A percentile compares a stretch with the other conserved stretches of the same genome.
These are phyloP conservation scores for Botrytis fragariae DNA, from an alignment of 2,329 filamentous ascomycete genomes.

Conservation along the genomic window DNA sequence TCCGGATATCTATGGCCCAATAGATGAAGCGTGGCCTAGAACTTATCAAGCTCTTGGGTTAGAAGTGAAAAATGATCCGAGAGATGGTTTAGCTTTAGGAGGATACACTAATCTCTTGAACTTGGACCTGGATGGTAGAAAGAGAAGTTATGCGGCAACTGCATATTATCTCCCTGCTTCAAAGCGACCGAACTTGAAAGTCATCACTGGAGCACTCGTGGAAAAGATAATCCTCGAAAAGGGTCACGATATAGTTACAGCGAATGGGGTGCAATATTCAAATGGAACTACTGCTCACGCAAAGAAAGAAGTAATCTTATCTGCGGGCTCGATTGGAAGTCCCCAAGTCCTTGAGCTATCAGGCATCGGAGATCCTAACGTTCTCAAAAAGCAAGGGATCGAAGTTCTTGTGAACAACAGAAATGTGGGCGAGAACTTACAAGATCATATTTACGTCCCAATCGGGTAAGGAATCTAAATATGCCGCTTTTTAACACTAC, in stretches of 20 bases:
- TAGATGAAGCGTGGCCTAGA: conserved; percentile 5
- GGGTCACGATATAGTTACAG: neutral
- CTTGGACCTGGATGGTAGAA: conserved; percentile 20
- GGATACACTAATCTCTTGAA: conserved; percentile 48
- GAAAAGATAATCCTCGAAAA: conserved; percentile 54
- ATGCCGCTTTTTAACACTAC: neutral
- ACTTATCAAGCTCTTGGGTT: neutral
- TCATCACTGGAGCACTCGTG: conserved; percentile 82
- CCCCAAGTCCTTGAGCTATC: conserved; percentile 40
- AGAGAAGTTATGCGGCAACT: conserved; percentile 27
- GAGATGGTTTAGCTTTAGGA: neutral
- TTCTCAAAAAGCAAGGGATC: conserved; percentile 26
- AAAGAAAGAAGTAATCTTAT: conserved; percentile 36
- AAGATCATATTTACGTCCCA: conserved; percentile 11
- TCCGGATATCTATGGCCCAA: neutral
- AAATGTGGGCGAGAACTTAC: conserved; percentile 28
- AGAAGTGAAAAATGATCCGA: neutral
- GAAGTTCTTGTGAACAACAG: conserved; percentile 24
- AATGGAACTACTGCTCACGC: conserved; percentile 26
- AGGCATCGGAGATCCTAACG: conserved; percentile 32
- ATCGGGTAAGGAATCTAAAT: neutral
- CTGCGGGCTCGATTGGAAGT: conserved; percentile 29
- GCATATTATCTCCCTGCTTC: conserved; percentile 27
- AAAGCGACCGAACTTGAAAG: conserved; percentile 60
- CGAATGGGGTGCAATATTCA: conserved; percentile 5